Conservation (phyloP, 1,284 basidiomycete species). For the Exobasidium rhododendri region DNA sequence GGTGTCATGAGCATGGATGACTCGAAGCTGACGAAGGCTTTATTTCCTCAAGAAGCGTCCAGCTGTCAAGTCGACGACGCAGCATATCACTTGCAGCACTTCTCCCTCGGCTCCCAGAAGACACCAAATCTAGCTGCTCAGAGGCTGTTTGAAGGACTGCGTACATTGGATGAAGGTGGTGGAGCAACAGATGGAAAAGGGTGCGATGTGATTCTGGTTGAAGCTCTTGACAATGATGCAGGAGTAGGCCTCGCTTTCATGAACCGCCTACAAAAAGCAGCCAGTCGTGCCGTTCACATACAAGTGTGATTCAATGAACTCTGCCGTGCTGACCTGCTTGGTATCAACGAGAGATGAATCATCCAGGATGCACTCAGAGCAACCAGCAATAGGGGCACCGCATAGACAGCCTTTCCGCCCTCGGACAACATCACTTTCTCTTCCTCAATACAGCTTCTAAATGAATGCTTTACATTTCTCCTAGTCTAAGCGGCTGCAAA, state of each 20-base stretch:
- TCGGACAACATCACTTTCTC: too few relatives aligned
- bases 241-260: conserved; percentile 89
- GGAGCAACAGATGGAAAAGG: conserved; percentile 55
- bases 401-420: too few relatives aligned
- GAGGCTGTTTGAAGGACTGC: conserved; percentile 80
- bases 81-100: conserved; percentile 35
- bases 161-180: conserved; percentile 66
- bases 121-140: conserved; percentile 72
- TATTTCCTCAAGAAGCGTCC: neutral
- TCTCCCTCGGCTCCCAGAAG: conserved; percentile 64
- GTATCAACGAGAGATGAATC: too few relatives aligned
- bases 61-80: conserved; percentile 3
- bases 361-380: too few relatives aligned
- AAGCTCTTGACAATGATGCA: conserved; percentile 71
- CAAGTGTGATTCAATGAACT: conserved; percentile 7
- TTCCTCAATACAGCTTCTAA: too few relatives aligned
- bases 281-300: conserved; percentile 54
- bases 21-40: neutral
- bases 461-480: too few relatives aligned
- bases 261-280: conserved; percentile 96
- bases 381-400: too few relatives aligned
- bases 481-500: too few relatives aligned
- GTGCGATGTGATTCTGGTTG: conserved; percentile 81
- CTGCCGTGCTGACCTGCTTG: too few relatives aligned
- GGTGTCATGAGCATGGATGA: conserved; percentile 4